Percentiles rank a stretch among this genome's conserved stretches.
Conservation (phyloP, 2,329 filamentous ascomycete genomes). For the Calonectria multiphialidica region DNA sequence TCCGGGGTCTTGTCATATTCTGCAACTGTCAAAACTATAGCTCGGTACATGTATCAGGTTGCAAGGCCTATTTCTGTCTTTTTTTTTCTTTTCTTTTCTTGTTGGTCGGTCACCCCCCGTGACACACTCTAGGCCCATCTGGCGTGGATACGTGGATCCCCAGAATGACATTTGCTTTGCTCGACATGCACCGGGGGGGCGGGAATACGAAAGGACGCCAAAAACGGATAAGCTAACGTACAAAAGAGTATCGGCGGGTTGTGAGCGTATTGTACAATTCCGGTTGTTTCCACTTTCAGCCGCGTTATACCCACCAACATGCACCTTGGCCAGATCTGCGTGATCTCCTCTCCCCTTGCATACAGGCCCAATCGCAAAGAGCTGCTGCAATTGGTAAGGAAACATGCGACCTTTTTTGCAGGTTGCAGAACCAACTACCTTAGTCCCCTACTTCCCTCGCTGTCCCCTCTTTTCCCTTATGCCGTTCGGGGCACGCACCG, state of each 20-base stretch:
- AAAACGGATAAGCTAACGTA: neutral
- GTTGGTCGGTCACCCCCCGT: too few species aligned
- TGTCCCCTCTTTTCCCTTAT: neutral
- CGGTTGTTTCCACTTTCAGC: neutral
- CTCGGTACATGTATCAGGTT: neutral
- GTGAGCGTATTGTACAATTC: too few species aligned
- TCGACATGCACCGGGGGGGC: neutral
- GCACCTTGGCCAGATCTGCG: neutral
- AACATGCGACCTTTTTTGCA: neutral
- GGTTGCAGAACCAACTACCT: neutral
- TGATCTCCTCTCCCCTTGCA: neutral
- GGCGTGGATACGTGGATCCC: too few species aligned
- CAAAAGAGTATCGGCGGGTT: too few species aligned
- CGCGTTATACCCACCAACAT: neutral
- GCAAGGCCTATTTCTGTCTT: neutral
- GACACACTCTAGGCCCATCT: neutral
- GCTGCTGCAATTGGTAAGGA: neutral
- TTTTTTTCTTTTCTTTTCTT: too few species aligned
- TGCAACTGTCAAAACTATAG: neutral
- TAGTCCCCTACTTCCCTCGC: too few species aligned
- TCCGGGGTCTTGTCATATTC: neutral
- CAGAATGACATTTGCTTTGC: neutral
- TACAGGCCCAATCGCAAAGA: neutral
- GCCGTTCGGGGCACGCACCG: slow-evolving; percentile 31
- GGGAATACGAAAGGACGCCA: neutral